Base-by-base conservation (phyloP, 164 flowering plant species). In the Warburgia ugandensis region DNA sequence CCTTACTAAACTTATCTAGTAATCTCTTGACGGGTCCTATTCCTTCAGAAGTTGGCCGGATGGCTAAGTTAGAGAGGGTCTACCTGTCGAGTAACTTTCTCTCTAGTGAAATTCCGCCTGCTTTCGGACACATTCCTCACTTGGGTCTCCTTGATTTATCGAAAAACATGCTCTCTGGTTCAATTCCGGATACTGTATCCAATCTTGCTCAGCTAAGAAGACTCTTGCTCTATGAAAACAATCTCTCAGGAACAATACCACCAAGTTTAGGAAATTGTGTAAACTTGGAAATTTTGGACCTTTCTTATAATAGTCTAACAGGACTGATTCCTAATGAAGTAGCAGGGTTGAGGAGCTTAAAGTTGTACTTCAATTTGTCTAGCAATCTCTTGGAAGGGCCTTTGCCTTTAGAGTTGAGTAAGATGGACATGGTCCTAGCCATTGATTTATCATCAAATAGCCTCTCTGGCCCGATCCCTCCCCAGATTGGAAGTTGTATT, bases 351-450 rank as follows among this genome's bases (percentile, higher is more conserved):
- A 68, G 74, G 19, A 86, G 84, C 72, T 62, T 86, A 77, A 86
- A 79, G 51, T 28, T 91, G 57, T 84, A 83, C 68, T 66, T 91
- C 70, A 91, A 91, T 54, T 46, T 86, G 59, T 86, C 95, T 9
- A 67, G 68, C 48, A 91, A 91, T 59, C 54, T 62, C 41, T 61
- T 90, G 13, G 45, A 63, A 38, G 96, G 96, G 2, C 63, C 78
- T 16, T 48, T 86, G 27, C 97, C 97, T 0, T 36, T 84, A 17
- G 87, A 86, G 81, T 69, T 91, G 19, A 83, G 92, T 44, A 84
- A 86, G 63, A 84, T 91, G 95, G 91, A 82, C 45, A 86, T 86
- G 95, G 81, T 91, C 12, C 61, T 80, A 17, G 85, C 85, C 13
- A 74, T 86, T 20, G 97, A 91, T 64, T 48, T 91, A 5, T 91